Base-by-base conservation (phyloP, 163 green algal genomes). In the Chloromonas sp. region DNA sequence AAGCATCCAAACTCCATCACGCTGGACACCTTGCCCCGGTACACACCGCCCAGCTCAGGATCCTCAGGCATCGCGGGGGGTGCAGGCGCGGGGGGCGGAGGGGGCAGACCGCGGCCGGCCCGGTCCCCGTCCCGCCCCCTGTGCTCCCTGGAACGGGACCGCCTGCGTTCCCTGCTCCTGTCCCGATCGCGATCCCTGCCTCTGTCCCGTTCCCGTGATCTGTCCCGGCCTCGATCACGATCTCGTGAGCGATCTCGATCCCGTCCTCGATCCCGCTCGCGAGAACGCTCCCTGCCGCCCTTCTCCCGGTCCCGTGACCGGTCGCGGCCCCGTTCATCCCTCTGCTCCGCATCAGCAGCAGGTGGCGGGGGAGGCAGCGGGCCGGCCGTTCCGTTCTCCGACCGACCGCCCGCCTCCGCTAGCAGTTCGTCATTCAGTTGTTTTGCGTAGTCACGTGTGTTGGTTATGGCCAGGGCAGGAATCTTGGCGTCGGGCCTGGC, bases 1-100 rank as follows among this genome's bases (percentile, higher is more conserved):
- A 99, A 99, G 88, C 92, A 96, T 11, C 97, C 97, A 92, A 98
- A 98, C 84, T 98, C 96, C 93, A 98, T 96, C 58, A 98, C 91
- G 71, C 93, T 92, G 36, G 88, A 94, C 62, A 99, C 58, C 36
- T 90, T 86, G 58, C 95, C 94, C 3, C 90, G 88, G 89, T 99
- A 99, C 71, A 98, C 90, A 0, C 79, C 88, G 70, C 94, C 96
- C 14, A 98, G 85, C 88, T 94, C 93, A 0, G 96, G 91, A 80
- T 92, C 89, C 11, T 94, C 92, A 1, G 84, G 85, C 79, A 95
- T 82, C 13, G 83, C 78, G 1, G 79, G 11, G 1, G 84, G 87
- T 60, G 85, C 76, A 8, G 87, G 85, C 0, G 86, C 90, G 0
- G 86, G 83, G 71, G 71, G 71, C 2, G 71, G 71, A 36, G 71